Evolutionary conservation across 169 alveolate species (phyloP), one percentile per base, ranked within the genome.

Genomic region (Plasmodium cynomolgi): DNA sequence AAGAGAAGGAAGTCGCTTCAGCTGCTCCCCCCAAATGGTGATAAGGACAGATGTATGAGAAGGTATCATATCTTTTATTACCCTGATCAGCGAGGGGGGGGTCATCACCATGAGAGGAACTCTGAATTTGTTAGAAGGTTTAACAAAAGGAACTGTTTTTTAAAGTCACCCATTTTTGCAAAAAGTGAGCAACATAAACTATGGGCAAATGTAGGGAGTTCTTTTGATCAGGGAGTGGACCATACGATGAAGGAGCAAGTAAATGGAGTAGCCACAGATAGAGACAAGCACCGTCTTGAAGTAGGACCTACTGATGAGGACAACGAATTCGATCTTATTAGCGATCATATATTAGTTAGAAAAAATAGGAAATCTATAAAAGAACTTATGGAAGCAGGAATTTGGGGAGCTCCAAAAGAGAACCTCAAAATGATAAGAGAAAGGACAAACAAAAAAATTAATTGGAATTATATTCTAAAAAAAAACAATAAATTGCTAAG

Each of bases 391-490:
- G 75, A 90, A 39, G 91, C 62, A 62, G 91, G 90, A 0, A 68
- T 74, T 15, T 90, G 94, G 94, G 77, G 73, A 5, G 29, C 31
- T 8, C 94, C 94, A 58, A 80, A 90, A 37, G 94, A 90, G 50
- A 90, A 90, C 31, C 20, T 90, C 71, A 90, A 80, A 79, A 90
- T 90, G 83, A 90, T 90, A 11, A 90, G 94, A 71, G 74, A 90
- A 56, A 58, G 94, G 50, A 81, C 90, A 23, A 29, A 90, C 54
- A 56, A 80, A 41, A 90, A 79, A 80, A 62, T 90, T 1, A 90
- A 90, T 68, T 90, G 94, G 94, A 90, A 90, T 44, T 90, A 90
- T 31, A 79, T 90, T 13, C 34, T 90, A 11, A 90, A 90, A 71
- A 90, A 90, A 68, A 90, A 90, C 11, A 90, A 90, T 44, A 75